These are phyloP conservation scores for Bacidia gigantensis DNA, from an alignment of 495 filamentous ascomycete species.

Conservation along the genomic window DNA sequence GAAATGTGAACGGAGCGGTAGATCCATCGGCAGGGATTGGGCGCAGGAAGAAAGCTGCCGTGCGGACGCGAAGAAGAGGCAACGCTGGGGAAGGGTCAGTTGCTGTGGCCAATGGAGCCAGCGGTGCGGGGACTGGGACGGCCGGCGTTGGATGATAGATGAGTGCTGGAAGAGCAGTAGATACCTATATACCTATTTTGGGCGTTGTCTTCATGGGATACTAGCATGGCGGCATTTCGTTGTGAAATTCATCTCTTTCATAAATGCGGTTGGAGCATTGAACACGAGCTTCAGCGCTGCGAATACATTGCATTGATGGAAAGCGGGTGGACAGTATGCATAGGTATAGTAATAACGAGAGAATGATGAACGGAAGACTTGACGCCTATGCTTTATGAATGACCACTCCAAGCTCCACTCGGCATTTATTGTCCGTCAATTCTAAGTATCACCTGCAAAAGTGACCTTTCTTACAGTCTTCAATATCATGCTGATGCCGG, in stretches of 20 bases:
- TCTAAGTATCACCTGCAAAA: too few species aligned
- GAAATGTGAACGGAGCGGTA: conserved; percentile 33
- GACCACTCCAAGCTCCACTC: too few species aligned
- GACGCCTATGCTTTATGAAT: not conserved
- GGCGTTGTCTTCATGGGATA: too few species aligned
- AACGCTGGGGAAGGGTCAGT: not conserved
- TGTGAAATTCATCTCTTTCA: not conserved
- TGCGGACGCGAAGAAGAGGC: conserved; percentile 31
- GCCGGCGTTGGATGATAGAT: not conserved
- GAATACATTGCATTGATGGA: not conserved
- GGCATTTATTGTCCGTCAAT: too few species aligned
- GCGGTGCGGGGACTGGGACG: too few species aligned
- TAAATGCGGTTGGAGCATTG: not conserved
- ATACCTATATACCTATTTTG: too few species aligned
- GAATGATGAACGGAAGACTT: not conserved
- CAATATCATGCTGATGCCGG: too few species aligned
- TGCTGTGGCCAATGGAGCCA: not conserved
- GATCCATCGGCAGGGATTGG: conserved; percentile 27
- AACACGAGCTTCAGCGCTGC: not conserved
- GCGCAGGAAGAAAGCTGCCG: conserved; percentile 37
- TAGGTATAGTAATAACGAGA: not conserved
- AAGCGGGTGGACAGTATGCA: not conserved
- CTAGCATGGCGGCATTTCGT: not conserved
- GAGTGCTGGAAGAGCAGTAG: too few species aligned
- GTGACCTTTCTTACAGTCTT: too few species aligned